Conservation (phyloP, 140 eudicot species). For the Cichorium intybus region DNA sequence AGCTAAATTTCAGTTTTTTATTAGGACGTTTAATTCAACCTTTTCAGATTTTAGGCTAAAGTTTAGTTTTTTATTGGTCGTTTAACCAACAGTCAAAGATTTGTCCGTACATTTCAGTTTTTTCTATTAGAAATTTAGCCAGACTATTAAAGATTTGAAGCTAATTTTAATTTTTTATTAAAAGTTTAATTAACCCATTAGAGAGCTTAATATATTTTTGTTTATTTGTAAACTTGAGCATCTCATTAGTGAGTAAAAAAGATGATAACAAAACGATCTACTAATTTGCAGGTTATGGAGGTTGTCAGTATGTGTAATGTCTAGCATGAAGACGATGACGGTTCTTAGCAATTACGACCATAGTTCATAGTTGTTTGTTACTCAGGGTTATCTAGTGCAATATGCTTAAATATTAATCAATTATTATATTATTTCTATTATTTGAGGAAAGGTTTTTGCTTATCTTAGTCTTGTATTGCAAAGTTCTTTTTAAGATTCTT, state of each 20-base stretch:
- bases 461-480: too few relatives aligned
- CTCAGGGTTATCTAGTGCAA: not conserved
- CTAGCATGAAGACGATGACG: not conserved
- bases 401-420: not conserved
- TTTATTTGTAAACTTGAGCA: not conserved
- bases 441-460: not conserved
- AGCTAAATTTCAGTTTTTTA: not conserved
- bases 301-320: conserved; percentile 51
- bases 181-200: too few relatives aligned
- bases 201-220: not conserved
- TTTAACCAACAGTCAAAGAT: not conserved
- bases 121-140: not conserved
- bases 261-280: not conserved
- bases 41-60: not conserved
- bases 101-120: not conserved
- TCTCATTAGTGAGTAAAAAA: not conserved
- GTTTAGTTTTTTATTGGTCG: not conserved
- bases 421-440: not conserved
- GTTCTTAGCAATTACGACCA: not conserved
- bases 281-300: conserved; percentile 63
- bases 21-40: not conserved
- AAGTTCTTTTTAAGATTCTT: not conserved
- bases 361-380: not conserved
- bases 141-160: not conserved
- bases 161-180: too few relatives aligned